Evolutionary conservation across 2,329 filamentous ascomycete genomes (phyloP), one percentile per base, ranked within the genome.

Genomic region (Alternaria triticina): DNA sequence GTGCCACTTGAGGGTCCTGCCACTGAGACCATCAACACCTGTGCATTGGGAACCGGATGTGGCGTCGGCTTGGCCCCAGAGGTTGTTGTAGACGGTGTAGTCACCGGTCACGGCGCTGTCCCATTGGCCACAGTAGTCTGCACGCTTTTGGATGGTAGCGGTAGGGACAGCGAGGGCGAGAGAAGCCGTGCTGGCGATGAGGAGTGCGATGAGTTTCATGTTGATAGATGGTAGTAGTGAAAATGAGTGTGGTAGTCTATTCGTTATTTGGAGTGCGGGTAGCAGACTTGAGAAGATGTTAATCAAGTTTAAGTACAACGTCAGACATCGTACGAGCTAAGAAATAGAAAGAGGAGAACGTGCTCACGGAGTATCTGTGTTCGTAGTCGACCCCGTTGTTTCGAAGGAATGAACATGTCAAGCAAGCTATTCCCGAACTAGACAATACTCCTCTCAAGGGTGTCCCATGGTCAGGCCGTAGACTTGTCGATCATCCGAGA

Each of bases 41-140:
- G 82, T 82, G 76, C 83, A 85, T 70, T 85, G 83, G 3, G 73
- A 80, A 27, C 84, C 84, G 5, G 82, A 82, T 5, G 72, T 77
- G 9, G 82, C 83, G 47, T 71, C 60, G 33, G 49, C 70, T 45
- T 74, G 61, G 65, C 82, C 83, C 83, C 83, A 86, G 28, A 84
- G 79, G 74, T 84, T 79, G 62, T 79, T 77, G 70, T 79, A 79
- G 50, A 75, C 62, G n/a, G 75, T 78, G 66, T 78, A 79, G 7
- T 65, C 12, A 9, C 75, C 76, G 2, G 67, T 72, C 15, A 72
- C 67, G 23, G 64, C 23, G 33, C 57, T 71, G 59, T 74, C 77
- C 74, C 74, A 78, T 54, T 78, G 72, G 2, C 72, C 76, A 56
- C 77, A 79, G 60, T 66, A 76, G 64, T 77, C 75, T 33, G 76